phyloP scores from a whole-genome alignment of 2,329 filamentous ascomycete genomes.

The Trichocomaceae sp. region DNA sequence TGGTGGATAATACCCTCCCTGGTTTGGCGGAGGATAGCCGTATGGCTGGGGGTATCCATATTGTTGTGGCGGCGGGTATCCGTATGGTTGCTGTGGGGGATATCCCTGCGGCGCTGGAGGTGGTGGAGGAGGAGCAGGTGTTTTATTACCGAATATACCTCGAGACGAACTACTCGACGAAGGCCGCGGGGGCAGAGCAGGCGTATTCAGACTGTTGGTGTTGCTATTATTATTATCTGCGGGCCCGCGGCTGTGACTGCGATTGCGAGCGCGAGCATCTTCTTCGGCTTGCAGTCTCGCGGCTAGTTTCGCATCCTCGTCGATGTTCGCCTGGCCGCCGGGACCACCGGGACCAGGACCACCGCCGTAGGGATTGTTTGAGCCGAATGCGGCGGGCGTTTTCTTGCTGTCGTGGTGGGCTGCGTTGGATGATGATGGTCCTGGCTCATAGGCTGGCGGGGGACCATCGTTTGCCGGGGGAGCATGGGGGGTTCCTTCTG shows the following conservation, averaged over 20 bases:
- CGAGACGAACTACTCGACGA: background rate
- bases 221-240: conserved; percentile 24
- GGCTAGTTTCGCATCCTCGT: conserved; percentile 68
- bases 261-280: conserved; percentile 50
- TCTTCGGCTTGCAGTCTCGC: conserved; percentile 78
- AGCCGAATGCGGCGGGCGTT: conserved; percentile 37
- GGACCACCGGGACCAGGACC: background rate
- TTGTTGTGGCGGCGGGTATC: conserved; percentile 27
- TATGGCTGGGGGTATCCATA: conserved; percentile 14
- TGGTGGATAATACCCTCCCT: conserved; percentile 25
- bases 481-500: conserved; percentile 55
- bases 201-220: conserved; percentile 16
- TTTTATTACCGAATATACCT: background rate
- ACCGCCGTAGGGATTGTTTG: conserved; percentile 66
- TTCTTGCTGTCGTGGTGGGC: conserved; percentile 38
- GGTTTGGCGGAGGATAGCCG: conserved; percentile 24
- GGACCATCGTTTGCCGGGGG: conserved; percentile 36
- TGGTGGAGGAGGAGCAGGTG: background rate
- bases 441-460: conserved; percentile 48
- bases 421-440: conserved; percentile 34
- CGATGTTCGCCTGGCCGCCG: conserved; percentile 29
- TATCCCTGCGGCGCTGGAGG: conserved; percentile 12
- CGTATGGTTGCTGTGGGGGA: conserved; percentile 19
- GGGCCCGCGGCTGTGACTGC: conserved; percentile 34
- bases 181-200: conserved; percentile 7